A percentile compares a stretch with the other conserved stretches of the same genome.
phyloP scores from a whole-genome alignment of 768 basidiomycete species.

The Pleurotus ostreatus region DNA sequence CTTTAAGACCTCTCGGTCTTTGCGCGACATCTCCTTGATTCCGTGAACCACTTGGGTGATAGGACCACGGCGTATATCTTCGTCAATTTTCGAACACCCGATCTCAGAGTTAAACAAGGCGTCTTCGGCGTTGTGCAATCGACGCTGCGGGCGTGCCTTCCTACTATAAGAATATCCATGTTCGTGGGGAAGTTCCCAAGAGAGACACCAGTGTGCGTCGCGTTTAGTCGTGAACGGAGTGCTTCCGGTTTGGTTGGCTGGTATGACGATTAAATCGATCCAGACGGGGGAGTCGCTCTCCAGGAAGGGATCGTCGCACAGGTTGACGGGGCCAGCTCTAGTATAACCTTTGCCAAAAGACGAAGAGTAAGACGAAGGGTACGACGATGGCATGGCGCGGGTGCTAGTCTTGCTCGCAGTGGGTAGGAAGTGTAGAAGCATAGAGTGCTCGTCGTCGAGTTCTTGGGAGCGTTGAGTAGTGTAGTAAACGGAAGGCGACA shows the following conservation, averaged over 20 bases:
- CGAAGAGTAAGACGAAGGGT: no score
- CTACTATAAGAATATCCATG: not conserved
- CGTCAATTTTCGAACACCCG: not conserved
- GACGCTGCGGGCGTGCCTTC: not conserved
- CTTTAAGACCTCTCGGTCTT: not conserved
- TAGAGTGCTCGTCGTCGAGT: no score
- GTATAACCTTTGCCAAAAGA: not conserved
- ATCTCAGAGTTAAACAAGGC: not conserved
- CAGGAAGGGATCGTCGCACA: not conserved
- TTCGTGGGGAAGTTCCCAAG: not conserved
- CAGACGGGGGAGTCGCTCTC: not conserved
- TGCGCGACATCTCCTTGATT: not conserved
- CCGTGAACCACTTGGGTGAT: not conserved
- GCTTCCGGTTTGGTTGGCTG: not conserved
- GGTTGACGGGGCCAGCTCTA: not conserved
- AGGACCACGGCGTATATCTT: not conserved
- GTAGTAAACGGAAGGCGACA: no score
- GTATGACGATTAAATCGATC: not conserved
- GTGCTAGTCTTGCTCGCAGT: no score
- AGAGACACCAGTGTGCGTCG: not conserved
- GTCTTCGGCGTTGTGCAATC: not conserved
- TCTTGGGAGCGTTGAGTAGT: no score
- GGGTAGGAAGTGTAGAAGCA: no score
- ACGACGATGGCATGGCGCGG: no score
- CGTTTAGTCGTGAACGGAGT: not conserved